A percentile compares a stretch with the other conserved stretches of the same genome.
phyloP scores from a whole-genome alignment of 116 monocot species.

The Dioscorea cayenensis region DNA sequence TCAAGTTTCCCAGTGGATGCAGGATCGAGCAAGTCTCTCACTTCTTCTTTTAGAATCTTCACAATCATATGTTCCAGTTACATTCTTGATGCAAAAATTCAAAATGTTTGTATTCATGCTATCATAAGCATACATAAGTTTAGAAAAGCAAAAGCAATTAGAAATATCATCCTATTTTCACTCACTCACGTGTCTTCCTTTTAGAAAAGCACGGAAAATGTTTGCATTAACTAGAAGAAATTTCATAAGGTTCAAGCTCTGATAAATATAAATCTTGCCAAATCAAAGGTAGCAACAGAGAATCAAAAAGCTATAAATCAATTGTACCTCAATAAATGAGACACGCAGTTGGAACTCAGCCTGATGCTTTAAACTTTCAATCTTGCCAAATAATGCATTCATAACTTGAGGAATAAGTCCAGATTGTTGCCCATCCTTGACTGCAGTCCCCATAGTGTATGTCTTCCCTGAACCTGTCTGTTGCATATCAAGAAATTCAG shows the following conservation, averaged over 20 bases:
- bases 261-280: too few relatives aligned
- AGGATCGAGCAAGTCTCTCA: conserved; percentile 83
- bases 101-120: too few relatives aligned
- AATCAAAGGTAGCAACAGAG: neutral
- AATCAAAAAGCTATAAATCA: neutral
- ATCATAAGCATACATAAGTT: neutral
- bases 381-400: conserved; percentile 75
- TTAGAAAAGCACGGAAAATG: neutral
- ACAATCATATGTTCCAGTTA: conserved; percentile 21
- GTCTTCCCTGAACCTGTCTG: conserved; percentile 99
- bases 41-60: conserved; percentile 99
- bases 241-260: neutral
- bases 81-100: too few relatives aligned
- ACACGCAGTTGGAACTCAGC: conserved; percentile 89
- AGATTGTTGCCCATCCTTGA: conserved; percentile 52
- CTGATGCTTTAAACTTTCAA: conserved; percentile 68
- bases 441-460: conserved; percentile 96
- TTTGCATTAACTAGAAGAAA: neutral
- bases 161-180: neutral
- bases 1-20: conserved; percentile 51
- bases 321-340: conserved; percentile 92
- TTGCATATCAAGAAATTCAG: conserved; percentile 3
- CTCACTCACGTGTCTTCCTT: too few relatives aligned
- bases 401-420: conserved; percentile 88
- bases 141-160: neutral